phyloP scores from a whole-genome alignment of 176 grass and related monocot genomes.

The Phyllostachys edulis region DNA sequence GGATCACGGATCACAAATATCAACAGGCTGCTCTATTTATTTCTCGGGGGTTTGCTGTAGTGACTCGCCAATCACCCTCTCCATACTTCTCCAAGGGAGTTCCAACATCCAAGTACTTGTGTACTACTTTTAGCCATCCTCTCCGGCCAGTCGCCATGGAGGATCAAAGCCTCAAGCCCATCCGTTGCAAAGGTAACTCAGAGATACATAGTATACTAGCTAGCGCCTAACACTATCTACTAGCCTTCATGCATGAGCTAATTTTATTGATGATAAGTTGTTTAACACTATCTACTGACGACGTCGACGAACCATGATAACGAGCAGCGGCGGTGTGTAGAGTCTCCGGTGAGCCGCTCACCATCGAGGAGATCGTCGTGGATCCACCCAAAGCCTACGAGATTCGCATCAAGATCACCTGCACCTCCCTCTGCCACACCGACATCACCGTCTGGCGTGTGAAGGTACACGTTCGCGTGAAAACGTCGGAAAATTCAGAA shows the following conservation, averaged over 20 bases:
- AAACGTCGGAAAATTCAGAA: not conserved
- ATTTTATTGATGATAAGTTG: not conserved
- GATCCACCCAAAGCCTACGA: slow-evolving; percentile 64
- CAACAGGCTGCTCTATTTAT: not conserved
- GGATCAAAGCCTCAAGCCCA: slow-evolving; percentile 29
- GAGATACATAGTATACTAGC: not conserved
- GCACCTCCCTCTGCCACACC: slow-evolving; percentile 72
- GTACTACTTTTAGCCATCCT: not conserved
- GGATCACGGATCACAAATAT: too few species aligned
- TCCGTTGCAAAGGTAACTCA: slow-evolving; percentile 66
- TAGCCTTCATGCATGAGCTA: not conserved
- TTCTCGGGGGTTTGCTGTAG: not conserved
- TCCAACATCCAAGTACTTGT: not conserved
- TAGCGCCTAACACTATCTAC: not conserved
- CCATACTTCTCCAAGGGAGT: not conserved
- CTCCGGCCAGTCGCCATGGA: slow-evolving; percentile 31
- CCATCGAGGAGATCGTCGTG: slow-evolving; percentile 73
- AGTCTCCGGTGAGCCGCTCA: slow-evolving; percentile 52
- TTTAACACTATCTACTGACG: not conserved
- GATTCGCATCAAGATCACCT: slow-evolving; percentile 61
- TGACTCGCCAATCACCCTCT: not conserved
- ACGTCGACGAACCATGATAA: not conserved
- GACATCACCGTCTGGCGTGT: slow-evolving; percentile 63
- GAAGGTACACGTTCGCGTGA: slow-evolving; percentile 24
- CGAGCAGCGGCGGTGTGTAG: slow-evolving; percentile 69